phyloP scores from a whole-genome alignment of 306 rosid genomes.

The Gastrolobium villosum region DNA sequence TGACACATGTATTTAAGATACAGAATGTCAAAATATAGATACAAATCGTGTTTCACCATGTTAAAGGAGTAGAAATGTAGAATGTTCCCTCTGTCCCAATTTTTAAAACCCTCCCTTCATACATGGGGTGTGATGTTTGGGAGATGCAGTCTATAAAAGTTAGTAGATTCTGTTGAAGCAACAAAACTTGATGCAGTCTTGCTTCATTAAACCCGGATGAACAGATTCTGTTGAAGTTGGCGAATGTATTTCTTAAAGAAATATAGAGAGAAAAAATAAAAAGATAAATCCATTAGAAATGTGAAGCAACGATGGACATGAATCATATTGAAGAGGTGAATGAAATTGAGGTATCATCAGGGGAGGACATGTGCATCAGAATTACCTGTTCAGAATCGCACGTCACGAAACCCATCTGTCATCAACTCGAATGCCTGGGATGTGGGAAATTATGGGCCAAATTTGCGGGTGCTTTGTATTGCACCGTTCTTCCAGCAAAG shows the following conservation, averaged over 20 bases:
- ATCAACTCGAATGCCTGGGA: background rate
- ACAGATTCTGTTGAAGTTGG: too few species aligned
- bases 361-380: background rate
- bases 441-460: constrained; percentile 38
- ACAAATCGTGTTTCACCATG: too few species aligned
- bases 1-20: too few species aligned
- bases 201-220: too few species aligned
- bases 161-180: too few species aligned
- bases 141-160: too few species aligned
- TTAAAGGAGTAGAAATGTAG: background rate
- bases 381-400: background rate
- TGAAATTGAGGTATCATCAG: background rate
- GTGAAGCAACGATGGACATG: background rate
- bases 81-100: too few species aligned
- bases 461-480: background rate
- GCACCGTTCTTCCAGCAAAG: constrained; percentile 1
- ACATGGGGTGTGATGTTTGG: too few species aligned
- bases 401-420: background rate
- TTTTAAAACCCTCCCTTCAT: constrained; percentile 71
- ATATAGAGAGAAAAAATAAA: too few species aligned
- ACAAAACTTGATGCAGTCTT: too few species aligned
- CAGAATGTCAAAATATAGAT: too few species aligned
- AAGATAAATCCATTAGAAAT: background rate
- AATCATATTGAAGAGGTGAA: background rate
- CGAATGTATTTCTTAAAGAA: too few species aligned